A percentile compares a stretch with the other conserved stretches of the same genome.
phyloP scores from a whole-genome alignment of 257 asterid species.

The Nicotiana undulata region DNA sequence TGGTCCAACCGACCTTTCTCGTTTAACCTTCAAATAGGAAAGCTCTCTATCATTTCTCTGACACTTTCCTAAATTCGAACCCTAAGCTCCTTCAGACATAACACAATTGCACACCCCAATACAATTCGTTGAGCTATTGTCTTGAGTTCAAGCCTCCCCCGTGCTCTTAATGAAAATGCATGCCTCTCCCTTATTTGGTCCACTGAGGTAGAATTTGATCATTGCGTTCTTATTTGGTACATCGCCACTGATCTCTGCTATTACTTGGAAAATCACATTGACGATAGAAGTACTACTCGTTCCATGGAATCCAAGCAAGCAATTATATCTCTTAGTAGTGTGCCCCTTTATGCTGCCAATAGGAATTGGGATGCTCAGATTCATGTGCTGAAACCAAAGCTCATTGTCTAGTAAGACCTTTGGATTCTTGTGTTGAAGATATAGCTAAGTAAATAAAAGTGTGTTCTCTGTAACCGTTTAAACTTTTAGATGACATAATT shows the following conservation, averaged over 20 bases:
- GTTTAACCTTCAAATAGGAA: too few species aligned
- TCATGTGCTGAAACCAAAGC: constrained; percentile 39
- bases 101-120: constrained; percentile 29
- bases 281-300: neutral
- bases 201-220: constrained; percentile 29
- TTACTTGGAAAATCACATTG: constrained; percentile 4
- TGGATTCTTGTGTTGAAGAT: neutral
- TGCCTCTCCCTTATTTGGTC: constrained; percentile 8
- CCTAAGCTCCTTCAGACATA: too few species aligned
- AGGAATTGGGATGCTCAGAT: constrained; percentile 48
- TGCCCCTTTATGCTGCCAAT: constrained; percentile 49
- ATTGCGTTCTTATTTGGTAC: constrained; percentile 39
- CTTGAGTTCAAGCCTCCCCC: constrained; percentile 17
- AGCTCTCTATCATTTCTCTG: too few species aligned
- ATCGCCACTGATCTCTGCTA: constrained; percentile 47
- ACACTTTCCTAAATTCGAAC: too few species aligned
- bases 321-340: constrained; percentile 33
- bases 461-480: neutral
- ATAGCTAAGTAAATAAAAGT: neutral
- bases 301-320: neutral
- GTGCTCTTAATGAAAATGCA: neutral
- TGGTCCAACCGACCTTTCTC: too few species aligned
- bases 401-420: constrained; percentile 21
- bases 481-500: neutral
- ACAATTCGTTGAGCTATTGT: constrained; percentile 27